Evolutionary conservation across 176 grass and related monocot species (phyloP).

Genomic region (Pontederia paniculata): DNA sequence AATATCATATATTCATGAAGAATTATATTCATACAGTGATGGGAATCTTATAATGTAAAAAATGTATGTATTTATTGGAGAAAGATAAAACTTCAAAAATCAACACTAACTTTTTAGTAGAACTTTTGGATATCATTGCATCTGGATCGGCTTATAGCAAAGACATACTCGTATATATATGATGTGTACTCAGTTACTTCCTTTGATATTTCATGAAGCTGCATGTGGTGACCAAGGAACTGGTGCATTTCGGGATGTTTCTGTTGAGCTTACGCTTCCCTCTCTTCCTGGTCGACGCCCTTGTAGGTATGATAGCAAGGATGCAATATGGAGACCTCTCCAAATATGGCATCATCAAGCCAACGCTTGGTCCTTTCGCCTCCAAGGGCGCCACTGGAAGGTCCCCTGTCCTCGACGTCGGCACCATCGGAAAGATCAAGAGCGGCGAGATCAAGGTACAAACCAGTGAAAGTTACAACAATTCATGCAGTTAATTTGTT

Average conservation of each 20-base stretch:
- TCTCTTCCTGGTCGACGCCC: conserved; percentile 8
- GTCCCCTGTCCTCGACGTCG: conserved; percentile 31
- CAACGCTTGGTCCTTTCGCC: conserved; percentile 17
- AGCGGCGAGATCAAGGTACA: conserved; percentile 25
- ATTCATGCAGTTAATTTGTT: background rate
- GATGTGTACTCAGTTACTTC: no score
- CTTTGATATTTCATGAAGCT: conserved; percentile 11
- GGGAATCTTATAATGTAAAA: no score
- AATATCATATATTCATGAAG: no score
- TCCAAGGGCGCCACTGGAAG: conserved; percentile 17
- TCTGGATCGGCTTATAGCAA: no score
- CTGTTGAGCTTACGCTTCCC: conserved; percentile 15
- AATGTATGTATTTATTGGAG: no score
- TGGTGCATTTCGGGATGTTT: conserved; percentile 34
- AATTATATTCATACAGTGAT: no score
- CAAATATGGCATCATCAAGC: conserved; percentile 33
- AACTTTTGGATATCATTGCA: no score
- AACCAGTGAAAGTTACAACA: background rate
- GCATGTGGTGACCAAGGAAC: conserved; percentile 33
- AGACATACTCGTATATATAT: no score
- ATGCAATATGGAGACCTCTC: conserved; percentile 33
- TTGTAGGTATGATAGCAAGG: conserved; percentile 15
- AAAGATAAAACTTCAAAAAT: no score
- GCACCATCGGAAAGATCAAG: conserved; percentile 27
- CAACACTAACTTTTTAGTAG: no score